Evolutionary conservation across 176 grass and related monocot species (phyloP).

Genomic region (Typha latifolia): DNA sequence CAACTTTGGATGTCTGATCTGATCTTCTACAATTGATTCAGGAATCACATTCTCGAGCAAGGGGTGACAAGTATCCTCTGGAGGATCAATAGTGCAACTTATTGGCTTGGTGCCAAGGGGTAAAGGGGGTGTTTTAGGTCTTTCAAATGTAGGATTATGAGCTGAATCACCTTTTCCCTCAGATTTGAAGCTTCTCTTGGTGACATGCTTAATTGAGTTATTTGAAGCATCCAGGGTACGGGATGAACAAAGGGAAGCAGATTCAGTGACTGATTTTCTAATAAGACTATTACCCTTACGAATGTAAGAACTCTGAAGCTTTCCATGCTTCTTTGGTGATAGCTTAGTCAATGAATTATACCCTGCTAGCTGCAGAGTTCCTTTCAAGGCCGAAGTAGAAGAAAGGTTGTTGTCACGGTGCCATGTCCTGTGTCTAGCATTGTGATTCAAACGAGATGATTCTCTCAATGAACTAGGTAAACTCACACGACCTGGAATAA

Average conservation of each 20-base stretch:
- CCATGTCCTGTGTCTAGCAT: slow-evolving; percentile 79
- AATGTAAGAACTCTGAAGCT: slow-evolving; percentile 70
- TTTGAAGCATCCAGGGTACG: slow-evolving; percentile 25
- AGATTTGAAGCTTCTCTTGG: slow-evolving; percentile 46
- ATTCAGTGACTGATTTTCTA: slow-evolving; percentile 61
- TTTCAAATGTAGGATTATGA: slow-evolving; percentile 53
- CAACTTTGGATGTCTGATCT: slow-evolving; percentile 1
- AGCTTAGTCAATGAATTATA: slow-evolving; percentile 33
- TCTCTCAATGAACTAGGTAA: slow-evolving; percentile 41
- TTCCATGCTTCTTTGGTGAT: slow-evolving; percentile 38
- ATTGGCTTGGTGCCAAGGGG: slow-evolving; percentile 41
- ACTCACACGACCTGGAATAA: slow-evolving; percentile 28
- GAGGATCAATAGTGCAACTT: slow-evolving; percentile 13
- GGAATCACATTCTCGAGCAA: slow-evolving; percentile 30
- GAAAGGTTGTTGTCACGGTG: slow-evolving; percentile 40
- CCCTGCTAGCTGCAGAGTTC: slow-evolving; percentile 33
- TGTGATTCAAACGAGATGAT: slow-evolving; percentile 28
- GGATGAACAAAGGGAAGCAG: slow-evolving; percentile 23
- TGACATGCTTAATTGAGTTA: slow-evolving; percentile 34
- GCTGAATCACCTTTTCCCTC: slow-evolving; percentile 35
- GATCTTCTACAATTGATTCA: slow-evolving; percentile 33
- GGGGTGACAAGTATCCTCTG: slow-evolving; percentile 24
- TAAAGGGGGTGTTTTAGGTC: slow-evolving; percentile 72
- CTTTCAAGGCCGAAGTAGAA: slow-evolving; percentile 30
- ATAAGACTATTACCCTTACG: slow-evolving; percentile 90